A percentile compares a stretch with the other conserved stretches of the same genome.
Evolutionary conservation across 306 rosid genomes (phyloP).

Genomic region (Quercus wislizeni): DNA sequence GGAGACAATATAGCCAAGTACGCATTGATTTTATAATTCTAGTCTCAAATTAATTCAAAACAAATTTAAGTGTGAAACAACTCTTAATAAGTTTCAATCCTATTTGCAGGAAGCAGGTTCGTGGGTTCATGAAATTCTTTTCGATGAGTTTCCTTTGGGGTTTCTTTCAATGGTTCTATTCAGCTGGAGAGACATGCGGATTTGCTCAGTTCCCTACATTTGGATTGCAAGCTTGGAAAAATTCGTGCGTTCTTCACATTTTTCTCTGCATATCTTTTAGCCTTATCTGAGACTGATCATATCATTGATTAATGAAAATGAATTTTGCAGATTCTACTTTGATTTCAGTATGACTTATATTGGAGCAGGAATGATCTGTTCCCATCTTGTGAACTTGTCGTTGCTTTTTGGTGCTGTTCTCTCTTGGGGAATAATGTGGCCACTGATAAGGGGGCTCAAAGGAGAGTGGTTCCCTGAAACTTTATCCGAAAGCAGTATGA

Average conservation of each 20-base stretch:
- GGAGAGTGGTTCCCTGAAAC: conserved; percentile 90
- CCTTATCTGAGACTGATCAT: conserved; percentile 7
- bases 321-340: conserved; percentile 81
- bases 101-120: conserved; percentile 80
- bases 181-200: conserved; percentile 83
- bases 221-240: conserved; percentile 84
- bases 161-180: conserved; percentile 88
- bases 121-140: conserved; percentile 69
- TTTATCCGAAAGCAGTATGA: conserved; percentile 84
- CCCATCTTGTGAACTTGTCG: conserved; percentile 90
- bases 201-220: conserved; percentile 90
- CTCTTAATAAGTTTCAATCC: conserved; percentile 24
- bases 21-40: conserved; percentile 11
- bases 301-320: conserved; percentile 24
- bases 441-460: conserved; percentile 68
- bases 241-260: conserved; percentile 50
- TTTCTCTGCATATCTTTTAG: not conserved
- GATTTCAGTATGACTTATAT: conserved; percentile 96
- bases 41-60: not conserved
- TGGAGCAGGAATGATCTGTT: conserved; percentile 99
- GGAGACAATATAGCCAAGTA: conserved; percentile 91
- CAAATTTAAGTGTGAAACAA: conserved; percentile 17
- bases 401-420: conserved; percentile 87
- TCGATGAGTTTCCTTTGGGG: conserved; percentile 87
- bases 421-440: conserved; percentile 99